Base-by-base conservation (phyloP, 805 yeast species). In the Lipomyces orientalis region DNA sequence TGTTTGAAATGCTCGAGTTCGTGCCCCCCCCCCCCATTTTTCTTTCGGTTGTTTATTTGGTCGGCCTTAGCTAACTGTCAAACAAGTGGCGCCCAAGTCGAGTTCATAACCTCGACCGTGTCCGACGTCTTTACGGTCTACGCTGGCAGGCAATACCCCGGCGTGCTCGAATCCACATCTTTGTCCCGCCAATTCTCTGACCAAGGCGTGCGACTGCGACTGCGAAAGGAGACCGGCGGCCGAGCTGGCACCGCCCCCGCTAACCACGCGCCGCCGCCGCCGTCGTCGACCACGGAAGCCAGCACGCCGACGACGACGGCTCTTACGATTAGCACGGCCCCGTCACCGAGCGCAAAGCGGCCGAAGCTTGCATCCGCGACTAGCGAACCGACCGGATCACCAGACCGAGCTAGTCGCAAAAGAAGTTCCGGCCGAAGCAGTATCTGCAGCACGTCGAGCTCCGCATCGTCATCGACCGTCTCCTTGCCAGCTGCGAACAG, bases 141-240 rank as follows among this genome's bases (percentile, higher is more conserved):
- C 60, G 56, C 71, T 4, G 35, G 67, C n/a, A 64, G 63, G 54
- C 64, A 63, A 56, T 71, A 65, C 35, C 73, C 73, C 33, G 73
- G 73, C 29, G 68, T 69, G 35, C 66, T 70, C 33, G 73, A 71
- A 57, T 67, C 72, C 19, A 71, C 73, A 29, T n/a, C 64, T 29
- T 65, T 71, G 51, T 71, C 73, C 22, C 70, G 73, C 25, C 69
- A 60, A 35, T 71, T 71, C 60, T 66, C 72, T 2, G 73, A 71
- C 59, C 73, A 71, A 56, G 73, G 73, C 19, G 73, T 71, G n/a
- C 68, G 73, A 16, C 60, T 71, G 19, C 70, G 73, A 19, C 61
- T 71, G 16, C 70, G 73, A 12, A 71, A 71, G 54, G 73, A 71
- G 46, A 60, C 71, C 49, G 49, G 49, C 22, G 8, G 22, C 49